A percentile compares a stretch with the other conserved stretches of the same genome.
These are phyloP conservation scores for Starmerella floricola DNA, from an alignment of 805 yeast species.

Conservation along the genomic window DNA sequence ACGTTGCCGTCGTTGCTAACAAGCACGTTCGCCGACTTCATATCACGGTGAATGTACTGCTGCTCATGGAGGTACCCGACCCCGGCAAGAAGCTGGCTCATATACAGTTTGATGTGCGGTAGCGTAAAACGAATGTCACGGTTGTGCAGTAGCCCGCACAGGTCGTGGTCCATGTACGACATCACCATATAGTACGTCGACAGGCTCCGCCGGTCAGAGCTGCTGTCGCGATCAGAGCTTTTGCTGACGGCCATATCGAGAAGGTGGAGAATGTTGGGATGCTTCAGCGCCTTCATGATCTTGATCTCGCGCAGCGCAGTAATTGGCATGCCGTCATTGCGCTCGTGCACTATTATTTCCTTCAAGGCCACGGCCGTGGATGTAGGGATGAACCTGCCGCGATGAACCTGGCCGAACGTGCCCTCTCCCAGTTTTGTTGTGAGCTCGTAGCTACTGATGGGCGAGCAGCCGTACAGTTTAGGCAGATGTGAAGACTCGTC, in stretches of 20 bases:
- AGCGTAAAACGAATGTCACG: conserved; percentile 49
- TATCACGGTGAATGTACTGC: conserved; percentile 69
- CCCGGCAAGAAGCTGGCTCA: conserved; percentile 68
- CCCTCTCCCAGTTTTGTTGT: conserved; percentile 55
- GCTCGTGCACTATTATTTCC: conserved; percentile 64
- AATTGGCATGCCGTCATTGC: conserved; percentile 72
- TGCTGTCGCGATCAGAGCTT: conserved; percentile 16
- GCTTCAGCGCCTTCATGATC: conserved; percentile 57
- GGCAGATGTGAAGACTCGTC: not conserved
- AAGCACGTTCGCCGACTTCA: conserved; percentile 90
- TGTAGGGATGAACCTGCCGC: conserved; percentile 47
- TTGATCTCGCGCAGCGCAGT: conserved; percentile 90
- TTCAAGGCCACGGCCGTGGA: conserved; percentile 71
- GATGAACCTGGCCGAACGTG: conserved; percentile 81
- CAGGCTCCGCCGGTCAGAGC: conserved; percentile 23
- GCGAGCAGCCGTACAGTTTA: conserved; percentile 28
- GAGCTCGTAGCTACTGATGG: conserved; percentile 27
- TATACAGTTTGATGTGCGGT: conserved; percentile 69
- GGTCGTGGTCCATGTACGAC: conserved; percentile 85
- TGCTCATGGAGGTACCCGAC: conserved; percentile 62
- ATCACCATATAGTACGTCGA: conserved; percentile 67
- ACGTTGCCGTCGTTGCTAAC: conserved; percentile 63
- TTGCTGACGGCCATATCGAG: conserved; percentile 55
- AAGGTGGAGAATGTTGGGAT: conserved; percentile 62
- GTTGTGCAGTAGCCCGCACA: conserved; percentile 79